phyloP scores from a whole-genome alignment of 768 basidiomycete genomes.

The Pisolithus orientalis region DNA sequence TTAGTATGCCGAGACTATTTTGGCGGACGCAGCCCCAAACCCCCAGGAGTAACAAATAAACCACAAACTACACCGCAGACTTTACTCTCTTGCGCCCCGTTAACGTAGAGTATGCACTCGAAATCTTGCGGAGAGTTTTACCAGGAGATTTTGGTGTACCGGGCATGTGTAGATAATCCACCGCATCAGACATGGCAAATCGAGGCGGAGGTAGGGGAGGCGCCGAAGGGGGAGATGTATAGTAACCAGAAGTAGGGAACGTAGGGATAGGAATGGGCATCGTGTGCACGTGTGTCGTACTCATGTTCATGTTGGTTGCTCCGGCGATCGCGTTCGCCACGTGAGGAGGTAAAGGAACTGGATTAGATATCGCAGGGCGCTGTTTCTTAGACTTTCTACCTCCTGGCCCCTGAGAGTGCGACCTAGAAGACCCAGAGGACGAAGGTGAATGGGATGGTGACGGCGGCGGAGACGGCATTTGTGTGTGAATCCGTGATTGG shows the following conservation, averaged over 20 bases:
- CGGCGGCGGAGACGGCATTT: background rate
- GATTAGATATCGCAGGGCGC: background rate
- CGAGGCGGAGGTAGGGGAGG: background rate
- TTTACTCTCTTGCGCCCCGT: slow-evolving; percentile 8
- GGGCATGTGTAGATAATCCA: background rate
- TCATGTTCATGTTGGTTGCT: background rate
- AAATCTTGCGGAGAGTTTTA: slow-evolving; percentile 17
- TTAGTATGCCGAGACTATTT: too few species aligned
- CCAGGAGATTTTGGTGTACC: slow-evolving; percentile 6
- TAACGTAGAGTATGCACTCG: slow-evolving; percentile 21
- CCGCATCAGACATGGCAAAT: background rate
- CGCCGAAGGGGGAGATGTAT: background rate
- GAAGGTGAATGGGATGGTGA: background rate
- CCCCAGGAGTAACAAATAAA: background rate
- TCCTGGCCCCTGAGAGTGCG: background rate
- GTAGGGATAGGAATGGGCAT: background rate
- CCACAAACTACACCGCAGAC: slow-evolving; percentile 3
- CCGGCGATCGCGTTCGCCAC: background rate
- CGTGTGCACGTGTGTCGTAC: background rate
- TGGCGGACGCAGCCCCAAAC: too few species aligned
- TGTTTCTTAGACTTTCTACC: background rate
- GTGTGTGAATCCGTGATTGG: background rate
- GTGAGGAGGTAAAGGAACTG: background rate
- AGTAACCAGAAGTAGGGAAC: background rate
- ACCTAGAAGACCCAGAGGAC: background rate